Evolutionary conservation across 495 filamentous ascomycete species (phyloP).

Genomic region (Aspergillus avenaceus): DNA sequence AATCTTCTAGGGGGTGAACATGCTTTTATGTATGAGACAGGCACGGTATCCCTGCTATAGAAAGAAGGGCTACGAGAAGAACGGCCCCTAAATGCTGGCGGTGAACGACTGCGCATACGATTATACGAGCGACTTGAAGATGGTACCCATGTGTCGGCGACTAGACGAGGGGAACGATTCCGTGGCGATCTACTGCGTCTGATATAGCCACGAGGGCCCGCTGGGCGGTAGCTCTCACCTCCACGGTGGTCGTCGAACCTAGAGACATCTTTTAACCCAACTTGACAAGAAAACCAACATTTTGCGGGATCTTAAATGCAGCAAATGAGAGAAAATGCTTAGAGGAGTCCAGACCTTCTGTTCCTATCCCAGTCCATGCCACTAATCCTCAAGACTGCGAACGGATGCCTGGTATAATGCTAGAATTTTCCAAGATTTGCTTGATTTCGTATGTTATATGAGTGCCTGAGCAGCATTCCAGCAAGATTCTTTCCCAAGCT

Average conservation of each 20-base stretch:
- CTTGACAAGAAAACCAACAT: background rate
- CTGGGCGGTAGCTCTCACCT: constrained; percentile 52
- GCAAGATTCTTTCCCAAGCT: too few relatives aligned
- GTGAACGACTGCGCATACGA: constrained; percentile 43
- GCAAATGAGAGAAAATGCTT: too few relatives aligned
- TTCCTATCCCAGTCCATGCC: constrained; percentile 47
- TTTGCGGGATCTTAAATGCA: too few relatives aligned
- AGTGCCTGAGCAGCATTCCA: too few relatives aligned
- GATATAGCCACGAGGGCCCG: constrained; percentile 32
- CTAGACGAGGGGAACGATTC: constrained; percentile 35
- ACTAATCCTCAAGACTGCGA: background rate
- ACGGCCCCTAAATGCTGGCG: constrained; percentile 37
- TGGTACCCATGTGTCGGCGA: constrained; percentile 49
- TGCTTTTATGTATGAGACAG: constrained; percentile 28
- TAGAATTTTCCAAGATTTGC: too few relatives aligned
- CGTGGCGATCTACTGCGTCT: constrained; percentile 40
- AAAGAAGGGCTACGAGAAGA: constrained; percentile 45
- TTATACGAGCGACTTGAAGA: constrained; percentile 29
- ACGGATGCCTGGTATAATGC: too few relatives aligned
- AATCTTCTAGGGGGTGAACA: constrained; percentile 41
- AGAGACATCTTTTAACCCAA: background rate
- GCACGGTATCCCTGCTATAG: constrained; percentile 32
- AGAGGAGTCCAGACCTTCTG: constrained; percentile 45
- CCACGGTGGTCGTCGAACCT: constrained; percentile 53
- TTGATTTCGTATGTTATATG: too few relatives aligned